A percentile compares a stretch with the other conserved stretches of the same genome.
phyloP scores from a whole-genome alignment of 495 filamentous ascomycete genomes.

The Margaritispora aquatica region DNA sequence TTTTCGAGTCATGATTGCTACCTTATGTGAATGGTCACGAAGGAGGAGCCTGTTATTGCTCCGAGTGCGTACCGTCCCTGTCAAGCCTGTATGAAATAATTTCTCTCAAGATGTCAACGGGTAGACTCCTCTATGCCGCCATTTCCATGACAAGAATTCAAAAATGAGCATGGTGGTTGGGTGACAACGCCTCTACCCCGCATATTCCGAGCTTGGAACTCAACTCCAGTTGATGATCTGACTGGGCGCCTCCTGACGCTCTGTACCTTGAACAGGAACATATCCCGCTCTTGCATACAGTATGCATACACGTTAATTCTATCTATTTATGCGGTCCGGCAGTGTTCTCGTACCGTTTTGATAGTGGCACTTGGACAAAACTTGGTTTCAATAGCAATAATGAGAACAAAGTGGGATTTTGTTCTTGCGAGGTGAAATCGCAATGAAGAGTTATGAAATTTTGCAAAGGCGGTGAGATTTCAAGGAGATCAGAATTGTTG shows the following conservation, averaged over 20 bases:
- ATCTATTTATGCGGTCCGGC: neutral
- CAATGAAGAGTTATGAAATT: too few relatives aligned
- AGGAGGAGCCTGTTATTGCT: neutral
- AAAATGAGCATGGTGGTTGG: neutral
- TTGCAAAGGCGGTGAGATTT: too few relatives aligned
- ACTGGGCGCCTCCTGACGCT: neutral
- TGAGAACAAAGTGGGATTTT: neutral
- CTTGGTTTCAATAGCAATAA: neutral
- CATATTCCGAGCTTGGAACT: neutral
- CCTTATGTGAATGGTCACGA: neutral
- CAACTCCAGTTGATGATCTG: neutral
- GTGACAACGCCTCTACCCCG: neutral
- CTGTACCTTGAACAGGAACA: neutral
- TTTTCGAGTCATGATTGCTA: neutral
- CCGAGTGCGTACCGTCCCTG: too few relatives aligned
- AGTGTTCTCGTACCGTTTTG: neutral
- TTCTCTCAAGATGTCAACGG: too few relatives aligned
- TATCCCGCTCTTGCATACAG: neutral
- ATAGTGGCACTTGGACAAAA: neutral
- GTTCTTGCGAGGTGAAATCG: neutral
- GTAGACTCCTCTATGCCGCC: too few relatives aligned
- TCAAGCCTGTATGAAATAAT: too few relatives aligned
- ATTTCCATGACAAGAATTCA: neutral
- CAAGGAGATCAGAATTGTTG: too few relatives aligned
- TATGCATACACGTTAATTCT: neutral